Conservation (phyloP, 208 protist genomes). For the Trypanosoma avium region DNA sequence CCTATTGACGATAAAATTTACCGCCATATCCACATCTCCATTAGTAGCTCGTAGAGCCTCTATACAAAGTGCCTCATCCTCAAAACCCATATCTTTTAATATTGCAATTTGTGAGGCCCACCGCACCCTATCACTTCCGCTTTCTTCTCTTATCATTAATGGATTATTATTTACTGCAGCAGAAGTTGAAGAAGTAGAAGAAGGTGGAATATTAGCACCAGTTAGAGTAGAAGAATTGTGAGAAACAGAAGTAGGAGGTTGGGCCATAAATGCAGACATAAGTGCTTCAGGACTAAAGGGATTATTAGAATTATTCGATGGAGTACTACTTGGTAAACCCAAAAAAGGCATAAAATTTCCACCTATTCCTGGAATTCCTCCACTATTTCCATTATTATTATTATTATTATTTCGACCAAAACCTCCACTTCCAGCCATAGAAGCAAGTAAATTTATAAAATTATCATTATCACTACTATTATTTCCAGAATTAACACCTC, state of each 20-base stretch:
- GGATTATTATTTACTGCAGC: not conserved
- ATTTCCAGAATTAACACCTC: no score
- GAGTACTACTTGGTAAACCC: not conserved
- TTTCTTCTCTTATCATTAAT: no score
- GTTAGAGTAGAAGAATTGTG: no score
- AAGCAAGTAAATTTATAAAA: no score
- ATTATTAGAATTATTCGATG: not conserved
- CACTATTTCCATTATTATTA: not conserved
- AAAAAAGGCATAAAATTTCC: not conserved
- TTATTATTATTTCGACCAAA: no score
- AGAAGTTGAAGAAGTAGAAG: not conserved
- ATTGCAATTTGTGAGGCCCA: constrained; percentile 29
- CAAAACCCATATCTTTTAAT: constrained; percentile 82
- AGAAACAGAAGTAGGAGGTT: not conserved
- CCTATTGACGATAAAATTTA: constrained; percentile 67
- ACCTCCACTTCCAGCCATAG: no score
- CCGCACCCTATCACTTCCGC: not conserved
- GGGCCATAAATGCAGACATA: not conserved
- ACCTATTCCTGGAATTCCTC: not conserved
- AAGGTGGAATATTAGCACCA: not conserved
- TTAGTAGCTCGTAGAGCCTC: constrained; percentile 41
- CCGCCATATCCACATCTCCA: constrained; percentile 73
- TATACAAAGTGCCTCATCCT: constrained; percentile 61
- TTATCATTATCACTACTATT: no score
- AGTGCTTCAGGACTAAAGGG: not conserved